Evolutionary conservation across 257 asterid species (phyloP).

Genomic region (Rubia yunnanensis): DNA sequence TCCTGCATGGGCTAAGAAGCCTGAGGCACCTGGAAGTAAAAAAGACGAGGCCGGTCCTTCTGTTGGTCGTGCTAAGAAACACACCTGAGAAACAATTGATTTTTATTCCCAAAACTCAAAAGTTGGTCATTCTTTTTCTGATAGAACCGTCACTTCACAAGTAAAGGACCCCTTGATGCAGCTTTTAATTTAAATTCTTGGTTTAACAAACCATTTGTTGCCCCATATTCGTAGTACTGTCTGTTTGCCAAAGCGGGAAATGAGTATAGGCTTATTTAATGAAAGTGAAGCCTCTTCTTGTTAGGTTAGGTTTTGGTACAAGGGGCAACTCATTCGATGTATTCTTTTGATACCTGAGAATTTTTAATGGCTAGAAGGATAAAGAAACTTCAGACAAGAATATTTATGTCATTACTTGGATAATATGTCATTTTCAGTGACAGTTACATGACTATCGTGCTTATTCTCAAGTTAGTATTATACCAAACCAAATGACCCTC

Average conservation of each 20-base stretch:
- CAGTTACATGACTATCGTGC: not conserved
- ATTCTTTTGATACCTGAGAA: constrained; percentile 6
- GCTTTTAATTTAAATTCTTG: constrained; percentile 4
- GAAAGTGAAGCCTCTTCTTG: constrained; percentile 1
- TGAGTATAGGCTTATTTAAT: constrained; percentile 6
- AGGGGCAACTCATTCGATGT: constrained; percentile 8
- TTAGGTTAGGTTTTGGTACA: constrained; percentile 3
- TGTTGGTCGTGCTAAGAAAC: constrained; percentile 32
- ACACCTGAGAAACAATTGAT: constrained; percentile 17
- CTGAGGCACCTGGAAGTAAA: constrained; percentile 54
- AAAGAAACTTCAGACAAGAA: constrained; percentile 4
- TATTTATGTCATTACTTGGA: not conserved
- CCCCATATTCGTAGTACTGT: not conserved
- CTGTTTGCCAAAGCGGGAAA: not conserved
- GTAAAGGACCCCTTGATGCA: constrained; percentile 5
- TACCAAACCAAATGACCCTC: not conserved
- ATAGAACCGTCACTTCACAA: constrained; percentile 11
- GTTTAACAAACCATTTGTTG: constrained; percentile 9
- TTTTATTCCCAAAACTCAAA: constrained; percentile 7
- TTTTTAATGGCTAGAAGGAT: not conserved
- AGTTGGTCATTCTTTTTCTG: constrained; percentile 19
- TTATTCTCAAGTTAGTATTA: not conserved
- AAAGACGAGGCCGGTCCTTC: constrained; percentile 31
- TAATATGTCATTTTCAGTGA: not conserved
- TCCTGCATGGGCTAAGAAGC: constrained; percentile 92